phyloP scores from a whole-genome alignment of 345 rosid species.

The Bruguiera gymnorhiza region DNA sequence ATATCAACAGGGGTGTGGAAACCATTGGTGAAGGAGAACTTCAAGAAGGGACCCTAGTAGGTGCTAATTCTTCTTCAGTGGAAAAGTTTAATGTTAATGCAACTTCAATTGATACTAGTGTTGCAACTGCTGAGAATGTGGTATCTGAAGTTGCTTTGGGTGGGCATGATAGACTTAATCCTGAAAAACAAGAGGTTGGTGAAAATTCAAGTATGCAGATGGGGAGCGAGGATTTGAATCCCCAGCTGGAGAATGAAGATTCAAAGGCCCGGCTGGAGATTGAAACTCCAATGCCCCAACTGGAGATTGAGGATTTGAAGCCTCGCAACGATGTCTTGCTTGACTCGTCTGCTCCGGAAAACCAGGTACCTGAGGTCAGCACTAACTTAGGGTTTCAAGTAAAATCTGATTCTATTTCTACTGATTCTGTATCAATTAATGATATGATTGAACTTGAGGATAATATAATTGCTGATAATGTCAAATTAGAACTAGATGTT shows the following conservation, averaged over 20 bases:
- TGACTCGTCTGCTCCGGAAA: constrained; percentile 55
- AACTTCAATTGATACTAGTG: constrained; percentile 22
- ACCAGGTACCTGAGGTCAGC: constrained; percentile 99
- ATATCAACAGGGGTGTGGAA: constrained; percentile 36
- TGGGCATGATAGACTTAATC: constrained; percentile 25
- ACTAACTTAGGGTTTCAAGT: constrained; percentile 89
- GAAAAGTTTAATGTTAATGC: constrained; percentile 21
- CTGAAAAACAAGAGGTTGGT: background rate
- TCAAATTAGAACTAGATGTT: constrained; percentile 94
- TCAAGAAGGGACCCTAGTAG: constrained; percentile 13
- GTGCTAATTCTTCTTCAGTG: constrained; percentile 12
- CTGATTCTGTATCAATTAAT: constrained; percentile 98
- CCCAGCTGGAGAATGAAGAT: constrained; percentile 22
- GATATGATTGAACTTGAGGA: constrained; percentile 94
- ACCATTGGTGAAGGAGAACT: constrained; percentile 25
- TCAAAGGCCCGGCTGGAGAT: constrained; percentile 28
- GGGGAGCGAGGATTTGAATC: constrained; percentile 4
- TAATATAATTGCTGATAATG: constrained; percentile 93
- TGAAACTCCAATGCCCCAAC: constrained; percentile 33
- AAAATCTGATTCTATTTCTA: constrained; percentile 98
- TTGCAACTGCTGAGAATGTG: constrained; percentile 27
- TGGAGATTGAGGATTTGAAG: constrained; percentile 45
- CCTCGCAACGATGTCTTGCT: constrained; percentile 46
- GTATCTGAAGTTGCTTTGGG: constrained; percentile 30
- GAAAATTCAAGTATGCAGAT: constrained; percentile 7